These are phyloP conservation scores for Globisporangium perplexum DNA, from an alignment of 352 stramenopile species.

Conservation along the genomic window DNA sequence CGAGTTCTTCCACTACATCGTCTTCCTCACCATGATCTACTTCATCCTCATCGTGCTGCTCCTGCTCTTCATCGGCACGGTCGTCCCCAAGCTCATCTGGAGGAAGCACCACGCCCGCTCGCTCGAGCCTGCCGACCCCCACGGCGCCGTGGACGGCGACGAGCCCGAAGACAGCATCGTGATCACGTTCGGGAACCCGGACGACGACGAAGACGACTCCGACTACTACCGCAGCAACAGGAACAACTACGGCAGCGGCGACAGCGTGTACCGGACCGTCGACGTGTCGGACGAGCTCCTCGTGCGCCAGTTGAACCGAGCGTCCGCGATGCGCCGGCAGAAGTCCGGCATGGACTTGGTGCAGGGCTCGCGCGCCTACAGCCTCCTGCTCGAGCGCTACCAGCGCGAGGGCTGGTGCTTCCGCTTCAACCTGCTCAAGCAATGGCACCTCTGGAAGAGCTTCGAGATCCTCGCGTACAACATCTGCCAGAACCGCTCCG, in stretches of 20 bases:
- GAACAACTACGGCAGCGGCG: neutral
- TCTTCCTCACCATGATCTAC: conserved; percentile 88
- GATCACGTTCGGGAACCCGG: conserved; percentile 11
- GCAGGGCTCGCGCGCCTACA: conserved; percentile 64
- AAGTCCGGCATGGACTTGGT: conserved; percentile 78
- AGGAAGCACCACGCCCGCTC: conserved; percentile 29
- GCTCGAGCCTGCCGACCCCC: conserved; percentile 4
- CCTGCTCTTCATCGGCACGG: conserved; percentile 77
- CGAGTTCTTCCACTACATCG: conserved; percentile 89
- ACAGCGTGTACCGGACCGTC: conserved; percentile 13
- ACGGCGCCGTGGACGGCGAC: conserved; percentile 7
- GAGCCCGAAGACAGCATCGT: conserved; percentile 1
- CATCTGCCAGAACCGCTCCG: conserved; percentile 80
- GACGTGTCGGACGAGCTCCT: conserved; percentile 23
- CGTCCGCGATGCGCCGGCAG: conserved; percentile 26
- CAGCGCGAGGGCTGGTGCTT: conserved; percentile 78
- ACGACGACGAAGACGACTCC: conserved; percentile 19
- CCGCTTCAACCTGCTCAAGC: conserved; percentile 71
- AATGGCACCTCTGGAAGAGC: conserved; percentile 85
- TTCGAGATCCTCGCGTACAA: conserved; percentile 88
- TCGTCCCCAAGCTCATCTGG: conserved; percentile 79
- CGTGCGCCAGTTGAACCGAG: conserved; percentile 9
- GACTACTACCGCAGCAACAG: conserved; percentile 20
- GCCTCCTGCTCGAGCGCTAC: conserved; percentile 66
- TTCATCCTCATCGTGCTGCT: conserved; percentile 85